Evolutionary conservation across 495 filamentous ascomycete species (phyloP), one percentile per base, ranked within the genome.

Genomic region (Talaromyces trachyspermus): DNA sequence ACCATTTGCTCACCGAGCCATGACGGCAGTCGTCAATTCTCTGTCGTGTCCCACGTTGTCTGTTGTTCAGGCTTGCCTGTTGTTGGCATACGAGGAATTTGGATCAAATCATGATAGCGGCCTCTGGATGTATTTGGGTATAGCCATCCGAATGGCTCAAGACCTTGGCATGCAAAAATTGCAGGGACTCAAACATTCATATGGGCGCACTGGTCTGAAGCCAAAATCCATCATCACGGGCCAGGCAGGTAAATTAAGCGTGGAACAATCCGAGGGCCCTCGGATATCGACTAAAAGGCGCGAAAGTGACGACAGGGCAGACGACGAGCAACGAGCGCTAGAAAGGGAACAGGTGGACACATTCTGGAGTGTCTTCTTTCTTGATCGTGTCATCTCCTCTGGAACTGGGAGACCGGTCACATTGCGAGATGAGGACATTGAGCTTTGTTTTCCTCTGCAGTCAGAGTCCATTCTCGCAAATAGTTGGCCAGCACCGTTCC

Each of bases 61-160:
- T 37, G 85, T 83, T 35, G 84, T 89, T 3, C 87, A 91, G 53
- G 85, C 87, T 5, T 88, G 81, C 38, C 64, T 94, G 23, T 62
- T 94, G 35, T 75, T 94, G 60, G 87, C 87, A 0, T 94, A 94
- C 60, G 84, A 89, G 51, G 82, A 86, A 33, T 94, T 94, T 49
- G 88, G 88, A 10, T 82, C 84, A 17, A 87, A 88, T 53, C 84
- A 85, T 50, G 88, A 91, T 56, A 91, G 87, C 60, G 86, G 86
- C 2, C 66, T 94, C 14, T 94, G 87, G 88, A 91, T 90, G 86
- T 90, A 89, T 53, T 66, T 91, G 12, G 88, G 88, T 0, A 81
- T 87, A 48, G 81, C 86, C 0, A 91, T 94, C 52, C 77, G 88
- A 20, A 89, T 94, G 85, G 85, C 85, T 0, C 78, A 89, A 46